Conservation (phyloP, 139 green algal species). For the Limnomonas spitsbergensis region DNA sequence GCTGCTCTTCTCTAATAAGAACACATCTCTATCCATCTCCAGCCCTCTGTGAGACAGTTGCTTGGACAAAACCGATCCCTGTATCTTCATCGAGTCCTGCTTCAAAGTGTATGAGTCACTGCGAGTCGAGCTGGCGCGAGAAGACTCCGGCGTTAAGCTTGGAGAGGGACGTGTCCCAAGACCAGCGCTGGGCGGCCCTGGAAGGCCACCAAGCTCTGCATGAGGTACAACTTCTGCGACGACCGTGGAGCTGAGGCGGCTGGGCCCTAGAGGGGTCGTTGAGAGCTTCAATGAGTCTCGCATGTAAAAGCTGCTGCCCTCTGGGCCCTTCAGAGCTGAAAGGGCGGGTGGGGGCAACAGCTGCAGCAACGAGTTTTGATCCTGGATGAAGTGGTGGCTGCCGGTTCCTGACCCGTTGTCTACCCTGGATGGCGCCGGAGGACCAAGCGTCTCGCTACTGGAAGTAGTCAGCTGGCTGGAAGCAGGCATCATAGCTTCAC, state of each 20-base stretch:
- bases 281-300: background rate
- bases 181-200: background rate
- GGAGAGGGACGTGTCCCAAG: too few species aligned
- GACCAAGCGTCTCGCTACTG: too few species aligned
- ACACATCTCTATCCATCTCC: too few species aligned
- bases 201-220: background rate
- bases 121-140: background rate
- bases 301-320: background rate
- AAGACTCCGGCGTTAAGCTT: too few species aligned
- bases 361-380: too few species aligned
- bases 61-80: too few species aligned
- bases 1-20: too few species aligned
- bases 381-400: background rate
- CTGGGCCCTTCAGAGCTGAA: background rate
- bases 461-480: too few species aligned
- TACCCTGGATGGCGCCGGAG: too few species aligned
- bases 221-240: background rate
- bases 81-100: too few species aligned
- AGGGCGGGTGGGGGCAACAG: too few species aligned
- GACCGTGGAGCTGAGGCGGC: background rate
- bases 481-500: background rate
- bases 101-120: background rate
- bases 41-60: background rate
- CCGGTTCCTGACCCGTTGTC: background rate
- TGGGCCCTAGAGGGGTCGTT: background rate